phyloP scores from a whole-genome alignment of 78 protist species.

The Capsaspora owczarzaki region DNA sequence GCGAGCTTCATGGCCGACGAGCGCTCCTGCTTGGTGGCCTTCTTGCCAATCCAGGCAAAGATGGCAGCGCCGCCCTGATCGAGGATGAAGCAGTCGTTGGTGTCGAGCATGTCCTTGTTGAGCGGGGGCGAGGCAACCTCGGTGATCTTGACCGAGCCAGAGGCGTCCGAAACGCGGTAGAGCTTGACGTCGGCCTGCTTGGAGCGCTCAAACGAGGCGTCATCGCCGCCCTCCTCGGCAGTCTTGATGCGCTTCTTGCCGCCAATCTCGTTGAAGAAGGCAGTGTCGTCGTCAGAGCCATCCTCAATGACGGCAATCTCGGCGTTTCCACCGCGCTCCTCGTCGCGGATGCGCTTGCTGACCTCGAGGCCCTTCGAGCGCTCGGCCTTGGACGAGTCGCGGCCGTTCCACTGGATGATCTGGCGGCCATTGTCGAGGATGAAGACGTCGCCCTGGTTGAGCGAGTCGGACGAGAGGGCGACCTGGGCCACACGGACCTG shows the following conservation, averaged over 20 bases:
- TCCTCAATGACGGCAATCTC: conserved; percentile 10
- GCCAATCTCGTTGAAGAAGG: conserved; percentile 13
- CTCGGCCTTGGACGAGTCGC: conserved; percentile 20
- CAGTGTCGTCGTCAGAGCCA: conserved; percentile 17
- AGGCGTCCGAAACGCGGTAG: conserved; percentile 27
- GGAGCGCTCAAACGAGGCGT: not conserved
- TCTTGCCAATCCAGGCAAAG: conserved; percentile 60
- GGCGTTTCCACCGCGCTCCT: conserved; percentile 40
- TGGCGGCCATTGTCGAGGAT: conserved; percentile 25
- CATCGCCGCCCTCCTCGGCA: conserved; percentile 45
- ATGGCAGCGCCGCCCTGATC: conserved; percentile 31
- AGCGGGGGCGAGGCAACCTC: not conserved
- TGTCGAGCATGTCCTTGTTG: conserved; percentile 20
- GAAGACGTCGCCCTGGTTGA: conserved; percentile 65
- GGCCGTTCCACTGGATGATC: conserved; percentile 52
- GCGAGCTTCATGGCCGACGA: not conserved
- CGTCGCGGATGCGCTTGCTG: not conserved
- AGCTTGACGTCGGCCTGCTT: not conserved
- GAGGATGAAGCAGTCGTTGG: conserved; percentile 43
- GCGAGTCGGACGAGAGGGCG: not conserved
- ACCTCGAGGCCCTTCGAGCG: conserved; percentile 39
- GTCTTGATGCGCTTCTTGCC: conserved; percentile 3
- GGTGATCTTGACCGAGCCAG: not conserved
- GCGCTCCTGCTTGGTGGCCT: conserved; percentile 16
- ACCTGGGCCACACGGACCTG: conserved; percentile 29